phyloP scores from a whole-genome alignment of 805 yeast genomes.

The Ogataea paraovalis region DNA sequence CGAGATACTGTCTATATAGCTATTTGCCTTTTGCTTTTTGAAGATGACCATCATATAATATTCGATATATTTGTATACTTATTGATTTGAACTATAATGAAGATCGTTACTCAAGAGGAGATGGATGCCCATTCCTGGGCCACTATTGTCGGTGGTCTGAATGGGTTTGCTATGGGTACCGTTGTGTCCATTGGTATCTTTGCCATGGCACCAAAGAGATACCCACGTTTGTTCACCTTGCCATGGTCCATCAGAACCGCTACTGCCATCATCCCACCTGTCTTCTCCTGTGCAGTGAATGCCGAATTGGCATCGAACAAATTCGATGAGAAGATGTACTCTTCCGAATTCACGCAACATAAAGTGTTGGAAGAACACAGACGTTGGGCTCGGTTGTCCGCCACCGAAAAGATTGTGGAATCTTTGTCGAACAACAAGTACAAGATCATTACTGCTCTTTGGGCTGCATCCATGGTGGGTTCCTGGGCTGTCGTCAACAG shows the following conservation, averaged over 20 bases:
- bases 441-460: conserved; percentile 61
- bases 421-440: conserved; percentile 54
- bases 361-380: conserved; percentile 42
- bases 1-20: too few species aligned
- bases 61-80: too few species aligned
- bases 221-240: conserved; percentile 39
- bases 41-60: too few species aligned
- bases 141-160: conserved; percentile 54
- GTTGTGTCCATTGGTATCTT: conserved; percentile 52
- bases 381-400: conserved; percentile 49
- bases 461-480: conserved; percentile 80
- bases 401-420: conserved; percentile 47
- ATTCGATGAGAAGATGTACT: conserved; percentile 61
- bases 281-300: conserved; percentile 53
- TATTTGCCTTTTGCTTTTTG: neutral
- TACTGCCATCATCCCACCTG: conserved; percentile 63
- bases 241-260: conserved; percentile 65
- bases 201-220: conserved; percentile 45
- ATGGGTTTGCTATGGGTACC: conserved; percentile 55
- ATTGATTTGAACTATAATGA: too few species aligned
- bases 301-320: conserved; percentile 69
- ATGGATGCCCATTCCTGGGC: conserved; percentile 59
- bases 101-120: conserved; percentile 63
- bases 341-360: conserved; percentile 40
- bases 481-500: conserved; percentile 71